Evolutionary conservation across 306 rosid genomes (phyloP).

Genomic region (Begonia loranthoides): DNA sequence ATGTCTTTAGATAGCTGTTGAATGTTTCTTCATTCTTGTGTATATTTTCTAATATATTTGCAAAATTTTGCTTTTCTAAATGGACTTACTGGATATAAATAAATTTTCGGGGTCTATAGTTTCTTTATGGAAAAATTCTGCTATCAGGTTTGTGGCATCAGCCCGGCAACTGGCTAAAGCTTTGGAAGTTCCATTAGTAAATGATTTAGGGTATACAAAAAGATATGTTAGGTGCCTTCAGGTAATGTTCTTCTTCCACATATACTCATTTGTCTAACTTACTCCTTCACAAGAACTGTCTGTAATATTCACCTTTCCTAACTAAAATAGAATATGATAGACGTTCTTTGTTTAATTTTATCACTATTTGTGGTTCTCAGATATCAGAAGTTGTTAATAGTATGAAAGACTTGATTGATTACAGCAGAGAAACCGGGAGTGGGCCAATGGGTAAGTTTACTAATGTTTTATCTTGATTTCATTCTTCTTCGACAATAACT

Average conservation of each 20-base stretch:
- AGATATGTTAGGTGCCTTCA: conserved; percentile 97
- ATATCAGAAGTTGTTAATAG: conserved; percentile 98
- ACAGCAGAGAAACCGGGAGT: conserved; percentile 75
- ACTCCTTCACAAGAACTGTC: not conserved
- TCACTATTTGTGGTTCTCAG: conserved; percentile 29
- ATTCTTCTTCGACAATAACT: not conserved
- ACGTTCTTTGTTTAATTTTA: not conserved
- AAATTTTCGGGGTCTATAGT: no score
- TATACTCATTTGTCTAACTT: not conserved
- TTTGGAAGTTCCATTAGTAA: conserved; percentile 95
- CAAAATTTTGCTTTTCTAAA: no score
- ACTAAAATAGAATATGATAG: not conserved
- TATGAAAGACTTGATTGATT: conserved; percentile 96
- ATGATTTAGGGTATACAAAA: conserved; percentile 98
- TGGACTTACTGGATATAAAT: no score
- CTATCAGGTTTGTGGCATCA: conserved; percentile 76
- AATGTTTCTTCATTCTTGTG: no score
- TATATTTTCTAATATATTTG: no score
- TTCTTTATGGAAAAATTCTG: not conserved
- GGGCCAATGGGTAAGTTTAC: conserved; percentile 89
- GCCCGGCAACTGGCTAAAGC: conserved; percentile 95
- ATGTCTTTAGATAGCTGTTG: no score
- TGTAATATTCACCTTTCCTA: not conserved
- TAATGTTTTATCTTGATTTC: conserved; percentile 1
- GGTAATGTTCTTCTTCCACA: conserved; percentile 30